These are phyloP conservation scores for Phytophthora citrophthora DNA, from an alignment of 352 stramenopile genomes.

Conservation along the genomic window DNA sequence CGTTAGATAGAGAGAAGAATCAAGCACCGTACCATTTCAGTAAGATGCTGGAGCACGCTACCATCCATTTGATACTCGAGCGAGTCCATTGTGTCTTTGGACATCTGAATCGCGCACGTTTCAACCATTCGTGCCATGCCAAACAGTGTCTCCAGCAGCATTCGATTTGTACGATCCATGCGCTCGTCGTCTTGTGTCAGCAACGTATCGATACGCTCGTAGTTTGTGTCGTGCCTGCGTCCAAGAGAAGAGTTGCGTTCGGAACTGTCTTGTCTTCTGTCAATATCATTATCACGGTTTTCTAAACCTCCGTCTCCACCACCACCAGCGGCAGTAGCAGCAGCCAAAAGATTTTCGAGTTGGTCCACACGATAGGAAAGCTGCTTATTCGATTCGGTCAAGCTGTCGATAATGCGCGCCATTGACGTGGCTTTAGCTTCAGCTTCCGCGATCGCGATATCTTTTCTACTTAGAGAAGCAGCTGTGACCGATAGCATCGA, in stretches of 20 bases:
- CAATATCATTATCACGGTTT: slow-evolving; percentile 5
- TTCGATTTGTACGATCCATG: slow-evolving; percentile 71
- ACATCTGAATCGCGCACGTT: slow-evolving; percentile 83
- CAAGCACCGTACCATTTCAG: slow-evolving; percentile 54
- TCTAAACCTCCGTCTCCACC: slow-evolving; percentile 17
- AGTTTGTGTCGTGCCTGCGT: slow-evolving; percentile 41
- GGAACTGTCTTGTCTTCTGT: slow-evolving; percentile 1
- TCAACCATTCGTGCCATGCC: slow-evolving; percentile 88
- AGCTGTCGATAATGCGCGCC: slow-evolving; percentile 78
- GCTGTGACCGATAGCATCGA: slow-evolving; percentile 82
- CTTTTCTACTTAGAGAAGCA: slow-evolving; percentile 77
- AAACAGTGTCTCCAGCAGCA: slow-evolving; percentile 84
- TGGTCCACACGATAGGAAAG: slow-evolving; percentile 69
- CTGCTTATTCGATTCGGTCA: slow-evolving; percentile 79
- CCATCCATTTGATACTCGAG: slow-evolving; percentile 81
- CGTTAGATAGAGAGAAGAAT: background rate
- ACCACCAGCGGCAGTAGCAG: slow-evolving; percentile 15
- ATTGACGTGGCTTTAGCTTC: slow-evolving; percentile 76
- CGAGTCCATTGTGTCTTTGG: slow-evolving; percentile 83
- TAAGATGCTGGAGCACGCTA: slow-evolving; percentile 58
- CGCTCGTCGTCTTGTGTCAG: slow-evolving; percentile 59
- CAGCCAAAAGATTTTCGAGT: slow-evolving; percentile 58
- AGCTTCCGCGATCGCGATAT: slow-evolving; percentile 68
- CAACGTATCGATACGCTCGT: slow-evolving; percentile 65
- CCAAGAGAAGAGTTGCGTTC: slow-evolving; percentile 4